Percentiles rank a stretch among this genome's conserved stretches.
These are phyloP conservation scores for Myriosclerotinia scirpicola DNA, from an alignment of 2,329 filamentous ascomycete species.

Conservation along the genomic window DNA sequence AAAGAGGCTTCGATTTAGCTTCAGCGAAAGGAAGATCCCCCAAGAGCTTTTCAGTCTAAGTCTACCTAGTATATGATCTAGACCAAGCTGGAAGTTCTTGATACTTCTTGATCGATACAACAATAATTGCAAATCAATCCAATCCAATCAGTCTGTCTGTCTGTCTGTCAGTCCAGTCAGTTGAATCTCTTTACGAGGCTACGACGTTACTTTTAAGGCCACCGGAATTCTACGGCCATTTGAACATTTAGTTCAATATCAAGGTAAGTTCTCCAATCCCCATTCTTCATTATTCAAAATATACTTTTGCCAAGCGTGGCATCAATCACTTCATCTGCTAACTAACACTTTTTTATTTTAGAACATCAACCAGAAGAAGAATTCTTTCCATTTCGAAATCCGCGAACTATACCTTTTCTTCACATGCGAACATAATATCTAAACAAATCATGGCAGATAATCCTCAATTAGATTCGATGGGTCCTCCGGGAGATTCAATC, in stretches of 20 bases:
- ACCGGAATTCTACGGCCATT: not conserved
- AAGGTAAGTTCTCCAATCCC: not conserved
- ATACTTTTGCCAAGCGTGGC: not conserved
- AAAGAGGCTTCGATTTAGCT: not conserved
- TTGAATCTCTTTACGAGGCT: no score
- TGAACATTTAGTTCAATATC: not conserved
- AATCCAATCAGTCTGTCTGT: not conserved
- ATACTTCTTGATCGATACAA: not conserved
- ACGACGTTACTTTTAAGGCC: not conserved
- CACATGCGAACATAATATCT: not conserved
- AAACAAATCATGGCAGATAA: slow-evolving; percentile 13
- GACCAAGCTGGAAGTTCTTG: not conserved
- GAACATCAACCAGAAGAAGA: slow-evolving; percentile 17
- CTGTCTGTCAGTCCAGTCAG: not conserved
- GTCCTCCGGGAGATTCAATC: slow-evolving; percentile 31
- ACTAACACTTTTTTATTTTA: not conserved
- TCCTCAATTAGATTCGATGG: slow-evolving; percentile 6
- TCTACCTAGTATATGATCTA: slow-evolving; percentile 8
- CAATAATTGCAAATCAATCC: not conserved
- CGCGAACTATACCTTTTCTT: slow-evolving; percentile 26
- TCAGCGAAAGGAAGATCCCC: not conserved
- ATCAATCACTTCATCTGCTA: not conserved
- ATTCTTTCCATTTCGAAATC: slow-evolving; percentile 31
- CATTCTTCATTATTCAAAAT: not conserved
- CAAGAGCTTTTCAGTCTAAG: not conserved